Percentiles rank a stretch among this genome's conserved stretches.
Conservation (phyloP, 306 rosid species). For the Malus sieversii region DNA sequence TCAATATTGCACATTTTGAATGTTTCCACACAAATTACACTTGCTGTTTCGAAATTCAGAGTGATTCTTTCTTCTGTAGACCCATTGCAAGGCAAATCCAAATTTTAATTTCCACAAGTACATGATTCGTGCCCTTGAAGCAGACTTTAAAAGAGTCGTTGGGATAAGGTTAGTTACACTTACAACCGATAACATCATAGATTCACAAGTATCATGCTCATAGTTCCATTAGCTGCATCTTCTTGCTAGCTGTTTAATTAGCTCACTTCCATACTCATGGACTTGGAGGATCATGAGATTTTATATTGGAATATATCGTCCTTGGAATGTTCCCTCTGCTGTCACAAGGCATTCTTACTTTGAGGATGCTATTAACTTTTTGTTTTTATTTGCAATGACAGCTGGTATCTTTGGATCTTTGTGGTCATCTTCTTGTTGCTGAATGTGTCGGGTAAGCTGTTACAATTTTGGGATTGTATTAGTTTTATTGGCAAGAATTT, state of each 20-base stretch:
- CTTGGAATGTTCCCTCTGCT: not conserved
- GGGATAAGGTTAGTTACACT: slow-evolving; percentile 23
- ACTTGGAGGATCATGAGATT: not conserved
- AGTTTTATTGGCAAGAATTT: not conserved
- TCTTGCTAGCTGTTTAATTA: not conserved
- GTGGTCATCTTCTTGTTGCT: slow-evolving; percentile 28
- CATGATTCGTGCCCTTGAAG: slow-evolving; percentile 31
- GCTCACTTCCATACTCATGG: not conserved
- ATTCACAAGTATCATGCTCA: not conserved
- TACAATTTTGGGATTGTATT: not conserved
- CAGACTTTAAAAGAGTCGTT: slow-evolving; percentile 30
- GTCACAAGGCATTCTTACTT: not conserved
- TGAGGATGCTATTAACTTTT: not conserved
- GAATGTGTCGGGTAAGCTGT: slow-evolving; percentile 24
- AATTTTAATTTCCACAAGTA: slow-evolving; percentile 30
- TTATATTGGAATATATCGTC: not conserved
- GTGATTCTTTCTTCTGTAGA: not conserved
- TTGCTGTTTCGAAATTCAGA: not conserved
- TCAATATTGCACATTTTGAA: not conserved
- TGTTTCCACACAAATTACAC: no score
- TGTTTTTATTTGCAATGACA: not conserved
- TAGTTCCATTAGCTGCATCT: not conserved
- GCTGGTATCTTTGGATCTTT: slow-evolving; percentile 32
- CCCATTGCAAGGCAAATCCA: slow-evolving; percentile 27
- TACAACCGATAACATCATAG: no score